Percentiles rank a stretch among this genome's conserved stretches.
phyloP scores from a whole-genome alignment of 345 rosid genomes.

The Brassica incana region DNA sequence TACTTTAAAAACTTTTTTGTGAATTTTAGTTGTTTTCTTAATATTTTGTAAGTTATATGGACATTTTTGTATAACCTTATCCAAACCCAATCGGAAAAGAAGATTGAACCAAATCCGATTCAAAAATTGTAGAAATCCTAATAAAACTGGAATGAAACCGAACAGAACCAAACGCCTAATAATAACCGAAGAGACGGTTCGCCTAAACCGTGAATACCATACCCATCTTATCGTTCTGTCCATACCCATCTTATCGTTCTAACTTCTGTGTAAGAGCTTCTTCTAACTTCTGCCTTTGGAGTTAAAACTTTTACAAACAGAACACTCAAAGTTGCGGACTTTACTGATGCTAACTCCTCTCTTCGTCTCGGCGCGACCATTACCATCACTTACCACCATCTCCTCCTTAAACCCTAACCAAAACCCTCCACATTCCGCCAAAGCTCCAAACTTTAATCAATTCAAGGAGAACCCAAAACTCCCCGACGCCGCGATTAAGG shows the following conservation, averaged over 20 bases:
- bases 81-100: no score
- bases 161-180: no score
- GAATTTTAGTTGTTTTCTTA: no score
- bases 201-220: background rate
- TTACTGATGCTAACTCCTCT: constrained; percentile 18
- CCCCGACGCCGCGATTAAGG: constrained; percentile 28
- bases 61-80: no score
- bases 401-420: constrained; percentile 36
- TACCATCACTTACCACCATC: constrained; percentile 21
- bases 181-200: background rate
- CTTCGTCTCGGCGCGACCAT: constrained; percentile 31
- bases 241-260: no score
- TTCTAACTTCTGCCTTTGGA: background rate
- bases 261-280: background rate
- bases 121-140: no score
- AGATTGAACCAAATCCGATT: no score
- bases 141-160: no score
- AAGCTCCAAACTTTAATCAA: constrained; percentile 15
- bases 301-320: background rate
- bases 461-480: constrained; percentile 3
- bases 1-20: no score
- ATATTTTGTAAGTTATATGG: no score
- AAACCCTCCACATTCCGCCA: constrained; percentile 23
- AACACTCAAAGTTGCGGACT: background rate
- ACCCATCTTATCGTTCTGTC: no score